Evolutionary conservation across 2,329 filamentous ascomycete species (phyloP).

Genomic region (Acrodontium crateriforme): DNA sequence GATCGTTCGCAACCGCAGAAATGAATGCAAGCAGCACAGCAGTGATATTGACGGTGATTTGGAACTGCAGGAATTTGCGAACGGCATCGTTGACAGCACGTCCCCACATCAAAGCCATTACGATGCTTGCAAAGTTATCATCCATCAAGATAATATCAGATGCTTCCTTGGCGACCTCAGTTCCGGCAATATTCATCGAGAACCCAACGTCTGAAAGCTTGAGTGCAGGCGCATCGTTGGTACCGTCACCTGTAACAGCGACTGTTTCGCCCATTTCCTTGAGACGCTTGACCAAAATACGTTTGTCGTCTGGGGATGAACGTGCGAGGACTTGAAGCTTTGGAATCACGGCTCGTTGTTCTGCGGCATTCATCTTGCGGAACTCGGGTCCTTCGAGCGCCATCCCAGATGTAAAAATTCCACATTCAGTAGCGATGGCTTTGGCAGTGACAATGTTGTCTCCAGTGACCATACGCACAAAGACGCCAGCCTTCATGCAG

Average conservation of each 20-base stretch:
- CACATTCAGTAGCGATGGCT: slow-evolving; percentile 61
- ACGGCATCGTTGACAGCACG: slow-evolving; percentile 44
- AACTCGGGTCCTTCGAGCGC: slow-evolving; percentile 33
- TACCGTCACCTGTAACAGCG: slow-evolving; percentile 53
- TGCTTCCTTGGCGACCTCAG: slow-evolving; percentile 50
- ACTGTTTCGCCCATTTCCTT: slow-evolving; percentile 53
- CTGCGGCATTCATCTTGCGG: slow-evolving; percentile 26
- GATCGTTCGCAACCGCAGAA: slow-evolving; percentile 58
- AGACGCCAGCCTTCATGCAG: slow-evolving; percentile 54
- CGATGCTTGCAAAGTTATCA: slow-evolving; percentile 49
- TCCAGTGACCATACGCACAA: slow-evolving; percentile 61
- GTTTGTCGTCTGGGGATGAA: slow-evolving; percentile 57
- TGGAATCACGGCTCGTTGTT: slow-evolving; percentile 43
- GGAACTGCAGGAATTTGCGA: slow-evolving; percentile 49
- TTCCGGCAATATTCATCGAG: slow-evolving; percentile 54
- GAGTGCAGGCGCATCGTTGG: slow-evolving; percentile 51
- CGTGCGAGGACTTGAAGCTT: slow-evolving; percentile 54
- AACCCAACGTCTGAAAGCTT: slow-evolving; percentile 55
- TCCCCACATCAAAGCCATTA: slow-evolving; percentile 49
- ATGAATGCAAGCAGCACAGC: slow-evolving; percentile 80
- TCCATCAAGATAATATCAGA: slow-evolving; percentile 50
- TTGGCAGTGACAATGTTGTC: slow-evolving; percentile 60
- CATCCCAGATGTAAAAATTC: slow-evolving; percentile 39
- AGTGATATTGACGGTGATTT: slow-evolving; percentile 82
- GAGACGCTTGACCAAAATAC: slow-evolving; percentile 48